These are phyloP conservation scores for Apophysomyces trapeziformis DNA, from an alignment of 371 early-diverging fungal genomes.

Conservation along the genomic window DNA sequence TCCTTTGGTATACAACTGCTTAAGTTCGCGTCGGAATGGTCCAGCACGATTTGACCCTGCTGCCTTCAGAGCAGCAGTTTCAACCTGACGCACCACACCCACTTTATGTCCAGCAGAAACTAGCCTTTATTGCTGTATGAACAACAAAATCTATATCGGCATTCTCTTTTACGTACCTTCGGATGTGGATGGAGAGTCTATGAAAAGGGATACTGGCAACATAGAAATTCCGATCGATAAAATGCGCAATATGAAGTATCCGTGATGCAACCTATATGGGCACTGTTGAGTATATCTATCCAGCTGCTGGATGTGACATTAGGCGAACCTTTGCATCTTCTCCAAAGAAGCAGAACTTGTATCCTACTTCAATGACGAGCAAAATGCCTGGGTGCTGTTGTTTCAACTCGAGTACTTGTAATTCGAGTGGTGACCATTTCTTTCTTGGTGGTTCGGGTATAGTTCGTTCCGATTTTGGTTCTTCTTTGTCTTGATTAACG, in stretches of 20 bases:
- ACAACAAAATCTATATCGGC: not conserved
- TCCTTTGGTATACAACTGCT: constrained; percentile 78
- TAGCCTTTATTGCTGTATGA: constrained; percentile 44
- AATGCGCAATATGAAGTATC: constrained; percentile 78
- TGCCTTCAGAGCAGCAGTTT: constrained; percentile 87
- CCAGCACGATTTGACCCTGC: constrained; percentile 71
- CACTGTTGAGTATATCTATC: constrained; percentile 8
- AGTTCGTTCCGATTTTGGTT: not conserved
- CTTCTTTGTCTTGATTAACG: not conserved
- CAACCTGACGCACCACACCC: constrained; percentile 84
- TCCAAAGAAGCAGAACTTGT: constrained; percentile 88
- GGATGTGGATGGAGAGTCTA: constrained; percentile 77
- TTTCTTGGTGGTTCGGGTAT: constrained; percentile 25
- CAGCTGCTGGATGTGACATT: constrained; percentile 5
- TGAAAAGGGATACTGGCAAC: constrained; percentile 83
- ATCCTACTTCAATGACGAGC: constrained; percentile 87
- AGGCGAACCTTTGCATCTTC: constrained; percentile 63
- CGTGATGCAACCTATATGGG: constrained; percentile 61
- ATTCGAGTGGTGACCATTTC: constrained; percentile 81
- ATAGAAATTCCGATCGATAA: constrained; percentile 76
- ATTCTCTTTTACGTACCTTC: constrained; percentile 48
- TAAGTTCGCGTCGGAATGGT: constrained; percentile 77
- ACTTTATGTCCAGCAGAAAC: constrained; percentile 85
- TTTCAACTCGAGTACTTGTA: constrained; percentile 78
- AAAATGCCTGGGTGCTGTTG: constrained; percentile 69